These are phyloP conservation scores for Sordariomycetes sp. DNA, from an alignment of 2,329 filamentous ascomycete species.

Conservation along the genomic window DNA sequence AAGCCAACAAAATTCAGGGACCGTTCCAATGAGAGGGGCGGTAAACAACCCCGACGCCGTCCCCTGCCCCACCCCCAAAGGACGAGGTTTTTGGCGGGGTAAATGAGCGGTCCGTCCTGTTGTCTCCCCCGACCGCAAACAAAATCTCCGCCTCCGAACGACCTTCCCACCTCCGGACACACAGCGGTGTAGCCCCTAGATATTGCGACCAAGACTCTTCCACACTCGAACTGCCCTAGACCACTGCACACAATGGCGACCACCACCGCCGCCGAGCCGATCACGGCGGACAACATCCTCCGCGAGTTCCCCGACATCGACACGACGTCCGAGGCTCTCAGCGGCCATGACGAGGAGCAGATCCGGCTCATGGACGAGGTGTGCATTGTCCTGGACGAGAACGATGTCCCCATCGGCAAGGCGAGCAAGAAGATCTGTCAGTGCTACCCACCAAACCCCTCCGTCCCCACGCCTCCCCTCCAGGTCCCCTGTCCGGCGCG, in stretches of 20 bases:
- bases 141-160: background rate
- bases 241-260: background rate
- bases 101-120: background rate
- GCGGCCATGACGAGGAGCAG: slow-evolving; percentile 94
- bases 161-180: background rate
- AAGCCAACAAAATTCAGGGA: background rate
- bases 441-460: slow-evolving; percentile 21
- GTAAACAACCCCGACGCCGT: background rate
- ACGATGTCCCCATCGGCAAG: slow-evolving; percentile 87
- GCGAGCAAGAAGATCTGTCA: slow-evolving; percentile 96
- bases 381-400: slow-evolving; percentile 89
- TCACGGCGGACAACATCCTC: slow-evolving; percentile 79
- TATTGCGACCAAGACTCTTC: background rate
- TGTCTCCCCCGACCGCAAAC: background rate
- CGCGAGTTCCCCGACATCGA: slow-evolving; percentile 79
- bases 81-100: background rate
- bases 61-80: background rate
- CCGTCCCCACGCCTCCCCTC: background rate
- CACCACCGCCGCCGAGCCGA: slow-evolving; percentile 34
- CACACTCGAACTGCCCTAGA: background rate
- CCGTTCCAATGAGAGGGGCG: background rate
- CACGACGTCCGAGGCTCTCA: slow-evolving; percentile 62
- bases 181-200: background rate
- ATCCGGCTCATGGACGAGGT: slow-evolving; percentile 98
- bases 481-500: background rate